Conservation (phyloP, 345 rosid genomes). For the Erodium maritimum region DNA sequence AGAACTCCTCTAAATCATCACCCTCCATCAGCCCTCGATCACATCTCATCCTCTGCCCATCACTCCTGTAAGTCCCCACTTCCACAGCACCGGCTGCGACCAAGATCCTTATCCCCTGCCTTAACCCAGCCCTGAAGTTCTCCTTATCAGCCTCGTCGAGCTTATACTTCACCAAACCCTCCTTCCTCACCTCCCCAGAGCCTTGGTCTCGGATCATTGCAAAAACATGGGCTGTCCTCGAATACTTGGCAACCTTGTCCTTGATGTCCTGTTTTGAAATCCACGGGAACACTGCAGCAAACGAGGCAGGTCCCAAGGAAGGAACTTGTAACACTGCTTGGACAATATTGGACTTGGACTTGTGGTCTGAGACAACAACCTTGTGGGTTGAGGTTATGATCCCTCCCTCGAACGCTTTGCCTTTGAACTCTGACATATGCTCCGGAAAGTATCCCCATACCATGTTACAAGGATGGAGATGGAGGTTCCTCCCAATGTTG, state of each 20-base stretch:
- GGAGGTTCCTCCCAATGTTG: conserved; percentile 25
- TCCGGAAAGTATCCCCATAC: conserved; percentile 94
- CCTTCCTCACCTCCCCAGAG: conserved; percentile 30
- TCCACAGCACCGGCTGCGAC: conserved; percentile 64
- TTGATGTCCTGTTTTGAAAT: conserved; percentile 43
- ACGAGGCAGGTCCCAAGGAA: conserved; percentile 33
- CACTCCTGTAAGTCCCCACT: too few species aligned
- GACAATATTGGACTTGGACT: conserved; percentile 8
- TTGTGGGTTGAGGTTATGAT: conserved; percentile 42
- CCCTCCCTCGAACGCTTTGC: conserved; percentile 51
- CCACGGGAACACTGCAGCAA: conserved; percentile 41
- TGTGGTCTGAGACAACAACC: conserved; percentile 8
- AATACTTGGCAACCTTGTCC: conserved; percentile 34
- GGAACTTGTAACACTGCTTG: conserved; percentile 54
- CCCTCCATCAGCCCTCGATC: conserved; percentile 17
- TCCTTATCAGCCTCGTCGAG: conserved; percentile 24
- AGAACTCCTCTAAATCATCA: conserved; percentile 36
- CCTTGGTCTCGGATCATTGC: conserved; percentile 36
- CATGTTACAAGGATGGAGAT: conserved; percentile 69
- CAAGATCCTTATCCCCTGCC: conserved; percentile 39
- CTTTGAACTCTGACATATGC: conserved; percentile 30
- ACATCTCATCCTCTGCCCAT: conserved; percentile 39
- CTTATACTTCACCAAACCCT: conserved; percentile 30
- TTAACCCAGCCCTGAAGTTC: conserved; percentile 31
- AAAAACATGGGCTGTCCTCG: conserved; percentile 44